These are phyloP conservation scores for Agrocybe praecox DNA, from an alignment of 768 basidiomycete genomes.

Conservation along the genomic window DNA sequence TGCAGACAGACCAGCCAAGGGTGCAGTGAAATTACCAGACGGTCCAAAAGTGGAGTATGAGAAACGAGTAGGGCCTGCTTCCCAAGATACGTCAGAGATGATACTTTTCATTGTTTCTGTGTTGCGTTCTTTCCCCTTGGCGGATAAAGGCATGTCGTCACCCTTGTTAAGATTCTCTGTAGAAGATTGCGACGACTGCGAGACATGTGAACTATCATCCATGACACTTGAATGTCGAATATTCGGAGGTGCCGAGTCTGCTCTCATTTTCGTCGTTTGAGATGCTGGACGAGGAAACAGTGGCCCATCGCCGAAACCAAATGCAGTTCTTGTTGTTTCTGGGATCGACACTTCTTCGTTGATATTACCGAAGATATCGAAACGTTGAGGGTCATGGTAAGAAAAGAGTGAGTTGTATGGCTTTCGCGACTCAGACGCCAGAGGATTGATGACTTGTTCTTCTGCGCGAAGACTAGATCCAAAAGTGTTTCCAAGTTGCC, in stretches of 20 bases:
- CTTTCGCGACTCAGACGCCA: background rate
- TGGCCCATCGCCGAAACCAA: conserved; percentile 19
- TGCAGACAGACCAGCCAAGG: background rate
- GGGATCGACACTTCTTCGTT: conserved; percentile 1
- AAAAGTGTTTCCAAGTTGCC: background rate
- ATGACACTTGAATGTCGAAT: conserved; percentile 5
- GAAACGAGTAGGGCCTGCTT: background rate
- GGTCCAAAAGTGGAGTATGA: background rate
- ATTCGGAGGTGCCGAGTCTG: conserved; percentile 20
- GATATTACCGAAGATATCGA: conserved; percentile 10
- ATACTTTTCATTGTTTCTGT: background rate
- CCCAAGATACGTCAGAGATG: background rate
- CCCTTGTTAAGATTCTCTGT: background rate
- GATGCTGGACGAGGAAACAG: conserved; percentile 20
- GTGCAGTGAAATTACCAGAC: background rate
- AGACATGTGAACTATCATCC: background rate
- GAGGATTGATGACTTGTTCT: too few species aligned
- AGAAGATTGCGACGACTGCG: background rate
- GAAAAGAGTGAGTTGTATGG: conserved; percentile 14
- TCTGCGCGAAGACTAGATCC: background rate
- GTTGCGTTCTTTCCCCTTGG: background rate
- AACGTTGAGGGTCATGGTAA: conserved; percentile 5
- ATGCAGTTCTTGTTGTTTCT: background rate
- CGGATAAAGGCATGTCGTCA: background rate
- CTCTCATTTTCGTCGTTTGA: background rate